A percentile compares a stretch with the other conserved stretches of the same genome.
Conservation (phyloP, 805 yeast genomes). For the Hanseniaspora mollemarum region DNA sequence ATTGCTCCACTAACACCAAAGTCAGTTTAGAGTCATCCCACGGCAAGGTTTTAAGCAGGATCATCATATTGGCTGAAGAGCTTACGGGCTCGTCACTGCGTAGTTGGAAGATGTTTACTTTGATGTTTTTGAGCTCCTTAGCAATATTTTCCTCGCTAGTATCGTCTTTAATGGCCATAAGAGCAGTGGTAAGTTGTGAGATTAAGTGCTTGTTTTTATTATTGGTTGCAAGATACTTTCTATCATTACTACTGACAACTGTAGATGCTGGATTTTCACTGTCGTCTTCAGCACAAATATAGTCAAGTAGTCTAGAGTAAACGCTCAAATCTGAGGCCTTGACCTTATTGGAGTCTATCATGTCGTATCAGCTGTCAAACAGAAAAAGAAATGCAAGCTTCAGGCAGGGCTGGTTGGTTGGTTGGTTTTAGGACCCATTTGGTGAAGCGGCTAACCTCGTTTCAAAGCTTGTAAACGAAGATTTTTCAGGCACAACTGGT, state of each 20-base stretch:
- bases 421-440: not conserved
- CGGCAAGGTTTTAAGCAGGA: not conserved
- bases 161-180: conserved; percentile 8
- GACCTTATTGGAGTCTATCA: not conserved
- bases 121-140: not conserved
- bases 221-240: not conserved
- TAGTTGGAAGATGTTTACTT: not conserved
- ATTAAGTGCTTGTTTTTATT: conserved; percentile 3
- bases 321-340: not conserved
- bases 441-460: no score
- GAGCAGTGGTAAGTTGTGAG: conserved; percentile 5
- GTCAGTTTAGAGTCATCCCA: conserved; percentile 14
- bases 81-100: not conserved
- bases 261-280: not conserved
- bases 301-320: conserved; percentile 9
- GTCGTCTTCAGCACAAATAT: conserved; percentile 7
- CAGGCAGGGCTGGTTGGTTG: no score
- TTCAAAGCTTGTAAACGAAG: no score
- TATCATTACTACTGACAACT: conserved; percentile 7
- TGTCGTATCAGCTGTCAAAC: not conserved
- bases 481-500: no score
- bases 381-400: not conserved
- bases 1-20: conserved; percentile 1
- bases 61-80: conserved; percentile 5
- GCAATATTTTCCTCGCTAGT: not conserved